Conservation (phyloP, 2,329 filamentous ascomycete genomes). For the Chaetoscypha palmicola region DNA sequence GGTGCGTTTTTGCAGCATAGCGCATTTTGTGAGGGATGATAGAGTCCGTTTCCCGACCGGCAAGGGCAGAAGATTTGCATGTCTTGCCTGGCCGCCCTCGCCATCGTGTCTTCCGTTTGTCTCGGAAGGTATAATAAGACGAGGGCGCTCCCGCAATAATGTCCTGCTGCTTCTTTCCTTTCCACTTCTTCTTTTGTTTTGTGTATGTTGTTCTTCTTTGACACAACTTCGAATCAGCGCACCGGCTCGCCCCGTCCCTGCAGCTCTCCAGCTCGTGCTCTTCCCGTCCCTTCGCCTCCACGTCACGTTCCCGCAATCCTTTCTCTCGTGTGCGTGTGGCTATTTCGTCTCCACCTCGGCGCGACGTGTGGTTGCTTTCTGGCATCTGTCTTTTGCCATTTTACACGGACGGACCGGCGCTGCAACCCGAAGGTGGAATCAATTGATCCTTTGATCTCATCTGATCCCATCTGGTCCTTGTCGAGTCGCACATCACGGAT, state of each 20-base stretch:
- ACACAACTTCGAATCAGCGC: too few relatives aligned
- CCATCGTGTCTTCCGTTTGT: background rate
- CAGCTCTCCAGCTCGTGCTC: background rate
- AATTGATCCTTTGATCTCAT: background rate
- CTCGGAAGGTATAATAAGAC: constrained; percentile 5
- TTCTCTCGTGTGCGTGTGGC: background rate
- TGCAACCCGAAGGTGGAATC: background rate
- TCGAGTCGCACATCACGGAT: constrained; percentile 20
- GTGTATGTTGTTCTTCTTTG: too few relatives aligned
- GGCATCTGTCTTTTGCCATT: background rate
- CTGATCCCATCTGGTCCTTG: background rate
- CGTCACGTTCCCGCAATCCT: background rate
- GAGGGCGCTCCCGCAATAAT: constrained; percentile 4
- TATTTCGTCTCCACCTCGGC: background rate
- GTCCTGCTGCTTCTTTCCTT: constrained; percentile 2
- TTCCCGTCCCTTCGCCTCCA: background rate
- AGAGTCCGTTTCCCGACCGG: background rate
- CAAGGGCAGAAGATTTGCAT: constrained; percentile 5
- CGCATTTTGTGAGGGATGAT: background rate
- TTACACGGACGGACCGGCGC: background rate
- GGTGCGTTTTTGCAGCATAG: too few relatives aligned
- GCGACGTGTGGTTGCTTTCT: background rate
- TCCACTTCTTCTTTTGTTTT: too few relatives aligned
- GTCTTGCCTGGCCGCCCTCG: constrained; percentile 5
- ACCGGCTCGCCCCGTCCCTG: constrained; percentile 2